These are phyloP conservation scores for Apostasia ramifera DNA, from an alignment of 106 monocot genomes.

Conservation along the genomic window DNA sequence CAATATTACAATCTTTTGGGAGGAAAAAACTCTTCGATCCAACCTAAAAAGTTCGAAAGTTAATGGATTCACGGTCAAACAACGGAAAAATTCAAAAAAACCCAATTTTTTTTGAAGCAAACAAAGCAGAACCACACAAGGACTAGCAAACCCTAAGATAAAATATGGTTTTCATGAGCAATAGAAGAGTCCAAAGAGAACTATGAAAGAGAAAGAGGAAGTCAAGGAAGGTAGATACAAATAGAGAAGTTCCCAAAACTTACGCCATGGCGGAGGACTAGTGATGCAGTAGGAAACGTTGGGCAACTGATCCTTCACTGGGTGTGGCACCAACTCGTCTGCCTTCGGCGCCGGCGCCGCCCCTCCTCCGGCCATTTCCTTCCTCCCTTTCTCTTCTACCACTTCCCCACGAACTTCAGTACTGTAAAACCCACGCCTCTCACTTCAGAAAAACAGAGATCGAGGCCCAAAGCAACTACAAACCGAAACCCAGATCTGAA, in stretches of 20 bases:
- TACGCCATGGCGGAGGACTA: conserved; percentile 20
- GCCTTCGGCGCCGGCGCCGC: conserved; percentile 21
- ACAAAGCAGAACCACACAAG: not conserved
- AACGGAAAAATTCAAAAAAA: not conserved
- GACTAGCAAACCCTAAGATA: conserved; percentile 7
- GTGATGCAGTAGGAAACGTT: conserved; percentile 27
- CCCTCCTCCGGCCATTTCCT: conserved; percentile 3
- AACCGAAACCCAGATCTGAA: not conserved
- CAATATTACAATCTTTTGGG: not conserved
- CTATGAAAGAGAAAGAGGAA: not conserved
- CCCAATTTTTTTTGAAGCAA: not conserved
- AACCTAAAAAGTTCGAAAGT: too few relatives aligned
- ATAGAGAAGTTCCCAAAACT: not conserved
- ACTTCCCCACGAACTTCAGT: not conserved
- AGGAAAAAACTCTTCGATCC: not conserved
- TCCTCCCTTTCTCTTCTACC: not conserved
- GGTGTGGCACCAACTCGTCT: conserved; percentile 24
- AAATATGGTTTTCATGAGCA: not conserved
- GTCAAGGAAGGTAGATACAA: not conserved
- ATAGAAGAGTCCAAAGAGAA: not conserved
- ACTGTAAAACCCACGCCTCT: not conserved
- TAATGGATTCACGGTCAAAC: not conserved
- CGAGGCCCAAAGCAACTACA: not conserved
- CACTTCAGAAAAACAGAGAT: not conserved
- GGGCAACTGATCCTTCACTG: conserved; percentile 22